Evolutionary conservation across 176 grass and related monocot species (phyloP), one percentile per base, ranked within the genome.

Genomic region (Juncus inflexus): DNA sequence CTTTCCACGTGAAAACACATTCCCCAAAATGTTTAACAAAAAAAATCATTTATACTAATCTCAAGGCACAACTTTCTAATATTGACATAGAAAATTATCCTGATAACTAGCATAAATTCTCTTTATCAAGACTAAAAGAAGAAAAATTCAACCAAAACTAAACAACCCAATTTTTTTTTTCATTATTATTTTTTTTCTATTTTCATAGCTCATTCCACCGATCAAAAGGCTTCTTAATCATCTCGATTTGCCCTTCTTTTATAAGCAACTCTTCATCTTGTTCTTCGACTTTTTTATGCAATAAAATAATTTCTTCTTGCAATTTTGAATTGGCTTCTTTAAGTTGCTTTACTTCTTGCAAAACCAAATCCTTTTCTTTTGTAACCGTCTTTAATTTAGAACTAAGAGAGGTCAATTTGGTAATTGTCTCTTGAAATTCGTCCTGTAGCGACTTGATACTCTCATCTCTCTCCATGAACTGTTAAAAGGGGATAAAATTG

Each of bases 211-310:
- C 72, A 79, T 36, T 87, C 80, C 71, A 47, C 9, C 43, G 43
- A 47, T 76, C 78, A 37, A 79, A 76, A 16, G 80, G 88, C 40
- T 47, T 76, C 15, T 77, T 64, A 50, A 77, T 62, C 62, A 94
- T 88, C 37, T 81, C 79, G 42, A 94, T 80, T 75, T 89, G 78
- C 3, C 81, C 86, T 62, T 94, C 90, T 73, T 94, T 88, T 3
- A 72, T 39, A 28, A 73, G 63, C 77, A 95, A 60, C 15, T 89
- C 78, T 74, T 85, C 76, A 15, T 83, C 61, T 57, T 85, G 84
- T 2, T 43, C 55, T 63, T 78, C 80, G 5, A 95, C 80, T 55
- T 76, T 95, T 69, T 80, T 66, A 64, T 61, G 82, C n/a, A 83
- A 38, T 2, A 55, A 83, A 73, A 51, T 63, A 52, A 76, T 53